A percentile compares a stretch with the other conserved stretches of the same genome.
phyloP scores from a whole-genome alignment of 306 rosid species.

The Malus sieversii region DNA sequence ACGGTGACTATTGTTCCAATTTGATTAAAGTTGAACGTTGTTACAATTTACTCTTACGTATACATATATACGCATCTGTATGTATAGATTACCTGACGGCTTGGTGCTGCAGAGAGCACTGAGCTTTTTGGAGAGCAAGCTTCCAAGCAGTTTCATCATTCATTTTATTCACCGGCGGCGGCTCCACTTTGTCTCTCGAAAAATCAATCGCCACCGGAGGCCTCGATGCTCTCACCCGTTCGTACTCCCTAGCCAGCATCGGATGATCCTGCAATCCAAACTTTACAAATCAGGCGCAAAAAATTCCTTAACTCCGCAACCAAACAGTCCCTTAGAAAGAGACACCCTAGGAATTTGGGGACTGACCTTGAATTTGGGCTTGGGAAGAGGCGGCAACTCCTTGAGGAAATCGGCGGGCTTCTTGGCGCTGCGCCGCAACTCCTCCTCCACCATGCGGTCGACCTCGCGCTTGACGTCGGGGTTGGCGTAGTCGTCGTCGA shows the following conservation, averaged over 20 bases:
- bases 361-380: constrained; percentile 53
- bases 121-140: constrained; percentile 65
- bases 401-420: constrained; percentile 87
- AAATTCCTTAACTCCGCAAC: background rate
- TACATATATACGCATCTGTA: background rate
- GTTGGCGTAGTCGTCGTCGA: constrained; percentile 77
- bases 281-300: background rate
- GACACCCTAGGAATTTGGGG: background rate
- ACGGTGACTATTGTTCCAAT: no score
- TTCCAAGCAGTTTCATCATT: constrained; percentile 91
- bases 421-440: constrained; percentile 83
- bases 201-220: constrained; percentile 75
- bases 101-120: constrained; percentile 63
- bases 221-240: constrained; percentile 84
- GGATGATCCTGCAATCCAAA: constrained; percentile 55
- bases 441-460: constrained; percentile 80
- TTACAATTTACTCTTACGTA: no score
- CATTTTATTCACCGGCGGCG: constrained; percentile 46
- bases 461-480: constrained; percentile 71
- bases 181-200: constrained; percentile 57
- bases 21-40: no score
- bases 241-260: constrained; percentile 83
- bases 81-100: constrained; percentile 40
- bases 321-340: background rate
- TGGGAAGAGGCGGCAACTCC: constrained; percentile 81